A percentile compares a stretch with the other conserved stretches of the same genome.
Conservation (phyloP, 2,329 filamentous ascomycete species). For the Trichophaea hybrida region DNA sequence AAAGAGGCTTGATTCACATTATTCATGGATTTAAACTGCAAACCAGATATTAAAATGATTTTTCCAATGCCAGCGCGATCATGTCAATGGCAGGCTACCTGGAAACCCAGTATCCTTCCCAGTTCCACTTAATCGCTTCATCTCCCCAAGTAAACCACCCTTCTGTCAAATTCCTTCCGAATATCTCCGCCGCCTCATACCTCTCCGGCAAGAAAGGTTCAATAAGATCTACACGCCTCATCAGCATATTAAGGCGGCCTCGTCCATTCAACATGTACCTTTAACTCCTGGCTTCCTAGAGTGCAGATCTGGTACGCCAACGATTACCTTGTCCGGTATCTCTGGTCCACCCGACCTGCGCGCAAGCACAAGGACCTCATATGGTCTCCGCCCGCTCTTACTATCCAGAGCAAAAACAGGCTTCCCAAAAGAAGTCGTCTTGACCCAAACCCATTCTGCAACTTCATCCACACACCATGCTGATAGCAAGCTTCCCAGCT, state of each 20-base stretch:
- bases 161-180: conserved; percentile 57
- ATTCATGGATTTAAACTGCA: too few relatives aligned
- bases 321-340: conserved; percentile 39
- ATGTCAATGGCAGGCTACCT: too few relatives aligned
- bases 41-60: too few relatives aligned
- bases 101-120: conserved; percentile 38
- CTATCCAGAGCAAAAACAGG: conserved; percentile 48
- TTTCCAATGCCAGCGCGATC: too few relatives aligned
- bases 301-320: conserved; percentile 61
- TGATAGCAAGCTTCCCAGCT: conserved; percentile 48
- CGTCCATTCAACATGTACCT: conserved; percentile 29
- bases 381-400: conserved; percentile 45
- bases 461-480: conserved; percentile 50
- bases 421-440: conserved; percentile 51
- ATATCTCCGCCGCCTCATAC: conserved; percentile 56
- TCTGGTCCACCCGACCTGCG: conserved; percentile 23
- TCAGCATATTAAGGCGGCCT: not conserved
- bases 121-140: conserved; percentile 57
- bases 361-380: conserved; percentile 56
- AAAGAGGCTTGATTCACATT: too few relatives aligned
- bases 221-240: conserved; percentile 34
- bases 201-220: conserved; percentile 33
- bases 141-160: conserved; percentile 72
- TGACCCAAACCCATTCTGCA: conserved; percentile 68
- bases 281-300: conserved; percentile 64